Base-by-base conservation (phyloP, 2,329 filamentous ascomycete genomes). In the Aureobasidium vineae region DNA sequence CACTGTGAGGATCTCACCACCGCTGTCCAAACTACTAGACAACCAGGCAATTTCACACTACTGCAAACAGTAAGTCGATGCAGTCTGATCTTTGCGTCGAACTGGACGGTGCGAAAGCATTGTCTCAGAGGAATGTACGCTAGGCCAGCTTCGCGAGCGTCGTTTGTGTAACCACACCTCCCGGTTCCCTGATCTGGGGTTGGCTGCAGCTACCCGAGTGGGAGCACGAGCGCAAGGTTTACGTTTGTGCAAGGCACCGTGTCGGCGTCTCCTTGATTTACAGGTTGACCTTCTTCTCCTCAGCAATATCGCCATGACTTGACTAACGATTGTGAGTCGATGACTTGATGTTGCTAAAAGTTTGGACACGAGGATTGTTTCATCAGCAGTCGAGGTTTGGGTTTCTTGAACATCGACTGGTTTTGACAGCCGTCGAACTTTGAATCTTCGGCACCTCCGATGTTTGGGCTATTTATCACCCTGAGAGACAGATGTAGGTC, bases 141-240 rank as follows among this genome's bases (percentile, higher is more conserved):
- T 60, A 60, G 28, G 43, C 57, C 33, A 21, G 40, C 28, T 59
- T 43, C 31, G 28, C 23, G 26, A 45, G 38, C 11, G 41, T 47
- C 21, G 41, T 50, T 61, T 61, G 57, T 61, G 57, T 50, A 61
- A 61, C 57, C 57, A 50, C 57, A 49, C 41, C 43, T 38, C 21
- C 57, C 41, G 21, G 31, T 28, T 61, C 43, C 41, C 57, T 61
- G 43, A 49, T 61, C 43, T 40, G 57, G 43, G 57, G 57, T 61
- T 50, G 41, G 57, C 57, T 61, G 57, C 57, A 61, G 57, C 56
- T 59, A 45, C 56, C 56, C 56, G 56, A 23, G 7, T 47, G 56
- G 56, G 38, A 59, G 56, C 56, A 59, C 56, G 56, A 45, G 56
- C 56, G 56, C 38, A 59, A 33, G 54, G 23, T 57, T 43, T 41